phyloP scores from a whole-genome alignment of 495 filamentous ascomycete genomes.

The Podospora anserina region DNA sequence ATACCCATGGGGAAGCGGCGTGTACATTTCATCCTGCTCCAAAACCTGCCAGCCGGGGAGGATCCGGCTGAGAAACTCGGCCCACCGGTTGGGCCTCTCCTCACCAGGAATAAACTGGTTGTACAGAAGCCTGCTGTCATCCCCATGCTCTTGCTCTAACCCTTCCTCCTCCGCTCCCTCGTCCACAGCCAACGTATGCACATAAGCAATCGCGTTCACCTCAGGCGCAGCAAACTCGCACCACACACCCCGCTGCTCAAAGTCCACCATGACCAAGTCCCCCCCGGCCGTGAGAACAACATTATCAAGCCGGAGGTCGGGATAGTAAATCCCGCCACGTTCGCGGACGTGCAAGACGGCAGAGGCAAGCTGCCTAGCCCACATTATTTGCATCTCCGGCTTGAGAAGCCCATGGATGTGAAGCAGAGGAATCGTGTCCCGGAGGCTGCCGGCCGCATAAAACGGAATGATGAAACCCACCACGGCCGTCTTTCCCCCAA shows the following conservation, averaged over 20 bases:
- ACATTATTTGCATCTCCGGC: conserved; percentile 39
- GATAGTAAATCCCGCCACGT: conserved; percentile 43
- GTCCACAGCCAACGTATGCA: conserved; percentile 37
- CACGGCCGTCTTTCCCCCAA: conserved; percentile 45
- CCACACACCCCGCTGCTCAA: conserved; percentile 53
- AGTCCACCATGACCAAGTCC: conserved; percentile 49
- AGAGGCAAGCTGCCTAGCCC: conserved; percentile 44
- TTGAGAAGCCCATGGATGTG: conserved; percentile 38
- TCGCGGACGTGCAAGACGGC: conserved; percentile 40
- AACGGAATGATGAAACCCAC: conserved; percentile 46
- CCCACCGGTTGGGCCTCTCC: not conserved
- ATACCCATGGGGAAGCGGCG: conserved; percentile 28
- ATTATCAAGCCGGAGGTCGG: conserved; percentile 50
- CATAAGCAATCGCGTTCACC: conserved; percentile 48
- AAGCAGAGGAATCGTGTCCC: conserved; percentile 42
- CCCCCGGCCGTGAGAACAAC: conserved; percentile 40
- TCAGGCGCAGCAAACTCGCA: conserved; percentile 51
- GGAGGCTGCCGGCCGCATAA: conserved; percentile 42
- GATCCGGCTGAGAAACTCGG: conserved; percentile 26
- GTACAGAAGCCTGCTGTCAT: conserved; percentile 25
- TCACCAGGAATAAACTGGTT: conserved; percentile 26
- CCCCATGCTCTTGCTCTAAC: not conserved
- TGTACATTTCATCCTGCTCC: conserved; percentile 34
- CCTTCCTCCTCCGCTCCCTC: conserved; percentile 22
- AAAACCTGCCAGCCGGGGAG: conserved; percentile 41